Conservation (phyloP, 495 filamentous ascomycete genomes). For the Glonium stellatum region DNA sequence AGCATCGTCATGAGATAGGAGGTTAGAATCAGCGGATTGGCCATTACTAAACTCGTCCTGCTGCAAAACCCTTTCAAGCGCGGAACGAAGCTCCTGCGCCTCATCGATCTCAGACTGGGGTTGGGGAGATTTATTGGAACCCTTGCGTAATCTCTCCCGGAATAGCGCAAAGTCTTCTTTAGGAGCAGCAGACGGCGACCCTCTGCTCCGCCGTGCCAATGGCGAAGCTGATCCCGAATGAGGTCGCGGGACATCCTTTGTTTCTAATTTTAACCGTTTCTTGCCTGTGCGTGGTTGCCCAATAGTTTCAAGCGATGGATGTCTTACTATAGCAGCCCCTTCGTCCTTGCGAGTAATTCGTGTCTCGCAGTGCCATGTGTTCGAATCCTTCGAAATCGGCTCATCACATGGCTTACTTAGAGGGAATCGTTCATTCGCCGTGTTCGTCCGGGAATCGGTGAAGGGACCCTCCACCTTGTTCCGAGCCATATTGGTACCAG, state of each 20-base stretch:
- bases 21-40: not conserved
- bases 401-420: slow-evolving; percentile 5
- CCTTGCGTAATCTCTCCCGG: not conserved
- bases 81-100: slow-evolving; percentile 18
- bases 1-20: slow-evolving; percentile 7
- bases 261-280: slow-evolving; percentile 10
- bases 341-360: not conserved
- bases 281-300: slow-evolving; percentile 1
- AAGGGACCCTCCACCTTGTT: not conserved
- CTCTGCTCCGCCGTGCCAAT: not conserved
- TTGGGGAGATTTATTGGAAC: slow-evolving; percentile 6
- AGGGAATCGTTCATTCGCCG: not conserved
- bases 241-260: not conserved
- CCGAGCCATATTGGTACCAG: not conserved
- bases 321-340: not conserved
- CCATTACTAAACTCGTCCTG: not conserved
- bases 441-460: not conserved
- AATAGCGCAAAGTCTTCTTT: not conserved
- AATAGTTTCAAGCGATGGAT: slow-evolving; percentile 6
- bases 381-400: not conserved
- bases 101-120: slow-evolving; percentile 17
- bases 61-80: slow-evolving; percentile 13
- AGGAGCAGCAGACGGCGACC: not conserved
- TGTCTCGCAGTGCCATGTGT: slow-evolving; percentile 12
- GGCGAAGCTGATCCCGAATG: not conserved